phyloP scores from a whole-genome alignment of 1,284 basidiomycete species.

The Trichosporon ovoides region DNA sequence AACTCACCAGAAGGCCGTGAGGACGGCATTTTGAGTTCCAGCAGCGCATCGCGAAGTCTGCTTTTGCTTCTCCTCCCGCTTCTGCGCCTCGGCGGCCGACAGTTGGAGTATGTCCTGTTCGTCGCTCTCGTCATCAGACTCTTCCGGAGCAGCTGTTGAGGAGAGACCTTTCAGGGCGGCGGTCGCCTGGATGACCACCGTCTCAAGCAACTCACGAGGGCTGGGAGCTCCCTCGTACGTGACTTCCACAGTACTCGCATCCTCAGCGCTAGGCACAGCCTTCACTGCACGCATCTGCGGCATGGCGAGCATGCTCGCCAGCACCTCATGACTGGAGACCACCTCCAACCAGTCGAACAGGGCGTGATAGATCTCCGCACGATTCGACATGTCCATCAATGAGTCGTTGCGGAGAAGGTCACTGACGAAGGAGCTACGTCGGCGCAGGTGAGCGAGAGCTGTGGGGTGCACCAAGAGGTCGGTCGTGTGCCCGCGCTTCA shows the following conservation, averaged over 20 bases:
- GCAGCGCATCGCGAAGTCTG: not conserved
- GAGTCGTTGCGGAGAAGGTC: constrained; percentile 82
- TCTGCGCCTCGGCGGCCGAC: not conserved
- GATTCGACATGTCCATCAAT: constrained; percentile 83
- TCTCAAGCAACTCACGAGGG: constrained; percentile 81
- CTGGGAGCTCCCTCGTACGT: constrained; percentile 81
- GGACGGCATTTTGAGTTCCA: constrained; percentile 30
- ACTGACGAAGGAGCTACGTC: constrained; percentile 80
- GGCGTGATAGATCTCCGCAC: constrained; percentile 77
- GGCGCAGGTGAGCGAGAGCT: constrained; percentile 75
- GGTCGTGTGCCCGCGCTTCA: constrained; percentile 66
- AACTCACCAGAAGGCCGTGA: constrained; percentile 48
- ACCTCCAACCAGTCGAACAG: constrained; percentile 87
- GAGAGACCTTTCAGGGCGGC: constrained; percentile 79
- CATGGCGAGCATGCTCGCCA: constrained; percentile 92
- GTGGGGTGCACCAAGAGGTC: constrained; percentile 86
- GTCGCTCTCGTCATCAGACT: constrained; percentile 1
- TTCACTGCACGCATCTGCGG: constrained; percentile 68
- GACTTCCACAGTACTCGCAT: constrained; percentile 46
- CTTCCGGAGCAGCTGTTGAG: constrained; percentile 41
- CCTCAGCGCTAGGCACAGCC: constrained; percentile 12
- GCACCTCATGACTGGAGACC: constrained; percentile 80
- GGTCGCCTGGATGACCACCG: constrained; percentile 78
- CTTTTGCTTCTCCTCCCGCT: constrained; percentile 41
- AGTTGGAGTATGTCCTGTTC: not conserved